Conservation (phyloP, 2,329 filamentous ascomycete genomes). For the Cryphonectria japonica region DNA sequence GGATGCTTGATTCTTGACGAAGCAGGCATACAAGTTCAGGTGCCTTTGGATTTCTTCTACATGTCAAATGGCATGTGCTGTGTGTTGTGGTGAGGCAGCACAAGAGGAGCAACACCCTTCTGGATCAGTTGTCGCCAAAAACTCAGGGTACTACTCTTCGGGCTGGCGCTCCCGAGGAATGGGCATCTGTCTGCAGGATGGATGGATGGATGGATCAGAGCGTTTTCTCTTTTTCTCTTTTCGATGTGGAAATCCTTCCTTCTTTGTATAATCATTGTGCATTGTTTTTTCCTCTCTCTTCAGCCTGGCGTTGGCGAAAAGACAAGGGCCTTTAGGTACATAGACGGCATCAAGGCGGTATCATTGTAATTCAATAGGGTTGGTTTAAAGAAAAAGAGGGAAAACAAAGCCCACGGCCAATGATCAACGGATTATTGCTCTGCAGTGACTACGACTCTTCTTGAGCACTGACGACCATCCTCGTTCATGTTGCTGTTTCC, state of each 20-base stretch:
- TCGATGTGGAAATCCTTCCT: background rate
- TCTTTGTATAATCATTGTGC: constrained; percentile 7
- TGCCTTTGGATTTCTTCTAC: background rate
- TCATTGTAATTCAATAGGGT: constrained; percentile 13
- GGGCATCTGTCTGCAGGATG: background rate
- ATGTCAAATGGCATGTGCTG: background rate
- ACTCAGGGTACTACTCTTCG: background rate
- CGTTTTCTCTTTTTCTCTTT: background rate
- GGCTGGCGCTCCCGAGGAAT: background rate
- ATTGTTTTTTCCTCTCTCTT: constrained; percentile 13
- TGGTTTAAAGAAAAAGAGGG: background rate
- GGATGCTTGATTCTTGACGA: background rate
- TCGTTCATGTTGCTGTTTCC: background rate
- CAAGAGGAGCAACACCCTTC: background rate
- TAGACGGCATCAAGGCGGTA: constrained; percentile 15
- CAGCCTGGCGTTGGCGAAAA: constrained; percentile 26
- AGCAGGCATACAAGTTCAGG: background rate
- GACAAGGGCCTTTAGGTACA: constrained; percentile 15
- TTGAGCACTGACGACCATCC: background rate
- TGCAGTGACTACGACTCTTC: background rate
- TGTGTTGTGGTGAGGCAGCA: no score
- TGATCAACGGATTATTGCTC: background rate
- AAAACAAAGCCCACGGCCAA: background rate
- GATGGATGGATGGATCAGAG: background rate
- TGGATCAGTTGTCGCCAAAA: background rate